Conservation (phyloP, 1,139 yeast genomes). For the Candida albicans region DNA sequence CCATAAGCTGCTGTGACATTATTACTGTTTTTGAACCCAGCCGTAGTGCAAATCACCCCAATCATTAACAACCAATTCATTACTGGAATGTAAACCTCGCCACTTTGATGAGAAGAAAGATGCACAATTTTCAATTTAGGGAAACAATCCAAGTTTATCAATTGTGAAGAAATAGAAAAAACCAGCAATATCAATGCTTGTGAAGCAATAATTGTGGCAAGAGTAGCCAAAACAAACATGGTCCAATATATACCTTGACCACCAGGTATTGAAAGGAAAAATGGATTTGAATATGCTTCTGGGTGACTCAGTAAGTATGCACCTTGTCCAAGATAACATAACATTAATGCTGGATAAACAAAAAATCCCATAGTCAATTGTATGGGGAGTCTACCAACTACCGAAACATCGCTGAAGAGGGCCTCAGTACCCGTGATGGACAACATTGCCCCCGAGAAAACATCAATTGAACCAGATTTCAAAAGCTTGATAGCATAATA, state of each 20-base stretch:
- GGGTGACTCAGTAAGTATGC: constrained; percentile 50
- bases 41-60: constrained; percentile 49
- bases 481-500: constrained; percentile 48
- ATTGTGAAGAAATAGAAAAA: constrained; percentile 51
- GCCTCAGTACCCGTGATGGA: constrained; percentile 63
- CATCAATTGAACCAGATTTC: constrained; percentile 40
- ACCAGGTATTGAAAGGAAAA: constrained; percentile 54
- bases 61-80: constrained; percentile 51
- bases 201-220: constrained; percentile 58
- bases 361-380: constrained; percentile 45
- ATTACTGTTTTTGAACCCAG: constrained; percentile 51
- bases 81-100: constrained; percentile 53
- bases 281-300: constrained; percentile 38
- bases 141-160: constrained; percentile 54
- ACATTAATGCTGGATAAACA: constrained; percentile 53
- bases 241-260: constrained; percentile 50
- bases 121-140: constrained; percentile 49
- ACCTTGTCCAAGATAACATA: constrained; percentile 58
- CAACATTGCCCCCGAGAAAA: constrained; percentile 52
- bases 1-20: constrained; percentile 63
- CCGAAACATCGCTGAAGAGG: constrained; percentile 63
- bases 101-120: constrained; percentile 42
- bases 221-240: constrained; percentile 52
- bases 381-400: constrained; percentile 50
- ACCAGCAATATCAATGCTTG: constrained; percentile 61